Evolutionary conservation across 352 stramenopile genomes (phyloP), one percentile per base, ranked within the genome.

Genomic region (Phytophthora sp.): DNA sequence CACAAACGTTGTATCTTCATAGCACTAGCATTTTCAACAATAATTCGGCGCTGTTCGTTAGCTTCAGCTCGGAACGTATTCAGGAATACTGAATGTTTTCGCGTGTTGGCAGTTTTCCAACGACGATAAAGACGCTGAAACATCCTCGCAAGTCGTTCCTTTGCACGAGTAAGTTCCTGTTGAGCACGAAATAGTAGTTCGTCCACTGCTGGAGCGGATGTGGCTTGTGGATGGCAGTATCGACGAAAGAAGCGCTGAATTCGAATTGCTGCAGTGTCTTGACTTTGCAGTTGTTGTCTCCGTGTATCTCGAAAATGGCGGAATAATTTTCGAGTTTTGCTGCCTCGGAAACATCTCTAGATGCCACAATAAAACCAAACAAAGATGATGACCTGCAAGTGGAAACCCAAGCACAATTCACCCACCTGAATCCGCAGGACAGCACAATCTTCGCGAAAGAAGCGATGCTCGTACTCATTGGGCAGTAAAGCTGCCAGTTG

Each of bases 311-410:
- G 71, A 26, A 50, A 36, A 8, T 57, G 39, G 2, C 58, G 36
- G 41, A 76, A 90, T 4, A 31, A 21, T 2, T 50, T 54, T 1
- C 81, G 73, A 2, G 76, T 74, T n/a, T 62, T 62, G 24, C 77
- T 59, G 1, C 81, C 84, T 9, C 81, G 77, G 18, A 84, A 83
- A 46, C 57, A 76, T 42, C 77, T 69, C 78, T 92, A 36, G 13
- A 54, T 21, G 12, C 39, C 16, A 29, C 15, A 35, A 20, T 23
- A n/a, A 47, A 58, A 30, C 9, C 6, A 31, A 46, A 5, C 4
- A 30, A 18, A 31, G 3, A 42, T 44, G 1, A 35, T 38, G 41
- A 29, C 27, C 18, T 23, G 8, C 26, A 8, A 13, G 5, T 55
- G 12, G 12, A 8, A 20, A 13, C 11, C 7, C n/a, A 35, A 53